Conservation (phyloP, 805 yeast species). For the Sugiyamaella boreocaroliniensis region DNA sequence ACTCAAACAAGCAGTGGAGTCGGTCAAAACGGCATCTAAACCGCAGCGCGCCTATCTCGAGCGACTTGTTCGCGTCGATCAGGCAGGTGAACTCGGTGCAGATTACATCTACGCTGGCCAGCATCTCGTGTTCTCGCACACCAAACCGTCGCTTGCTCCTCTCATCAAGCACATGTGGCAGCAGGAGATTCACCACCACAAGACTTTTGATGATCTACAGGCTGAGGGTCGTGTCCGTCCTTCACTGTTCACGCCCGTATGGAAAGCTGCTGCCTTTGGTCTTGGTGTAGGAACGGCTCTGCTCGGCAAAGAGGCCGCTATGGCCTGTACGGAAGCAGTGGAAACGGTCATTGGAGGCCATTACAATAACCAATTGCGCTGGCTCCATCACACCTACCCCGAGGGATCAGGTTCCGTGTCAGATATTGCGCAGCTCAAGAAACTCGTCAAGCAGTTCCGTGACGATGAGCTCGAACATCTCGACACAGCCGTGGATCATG, state of each 20-base stretch:
- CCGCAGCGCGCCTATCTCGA: slow-evolving; percentile 24
- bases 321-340: slow-evolving; percentile 99
- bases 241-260: slow-evolving; percentile 80
- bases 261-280: slow-evolving; percentile 86
- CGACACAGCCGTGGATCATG: slow-evolving; percentile 87
- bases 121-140: slow-evolving; percentile 61
- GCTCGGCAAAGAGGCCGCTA: slow-evolving; percentile 89
- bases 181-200: slow-evolving; percentile 87
- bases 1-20: slow-evolving; percentile 22
- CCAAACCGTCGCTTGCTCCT: slow-evolving; percentile 70
- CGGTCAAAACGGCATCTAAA: slow-evolving; percentile 11
- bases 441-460: slow-evolving; percentile 66
- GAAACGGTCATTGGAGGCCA: slow-evolving; percentile 97
- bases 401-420: slow-evolving; percentile 27
- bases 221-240: slow-evolving; percentile 78
- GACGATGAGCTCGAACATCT: slow-evolving; percentile 95
- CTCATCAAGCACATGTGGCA: slow-evolving; percentile 95
- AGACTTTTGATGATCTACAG: slow-evolving; percentile 76
- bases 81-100: slow-evolving; percentile 97
- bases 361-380: slow-evolving; percentile 82
- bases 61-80: slow-evolving; percentile 72
- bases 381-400: slow-evolving; percentile 60
- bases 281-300: slow-evolving; percentile 84
- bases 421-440: slow-evolving; percentile 53
- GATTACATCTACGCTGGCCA: slow-evolving; percentile 91